A percentile compares a stretch with the other conserved stretches of the same genome.
Evolutionary conservation across 257 asterid genomes (phyloP).

Genomic region (Petrea volubilis): DNA sequence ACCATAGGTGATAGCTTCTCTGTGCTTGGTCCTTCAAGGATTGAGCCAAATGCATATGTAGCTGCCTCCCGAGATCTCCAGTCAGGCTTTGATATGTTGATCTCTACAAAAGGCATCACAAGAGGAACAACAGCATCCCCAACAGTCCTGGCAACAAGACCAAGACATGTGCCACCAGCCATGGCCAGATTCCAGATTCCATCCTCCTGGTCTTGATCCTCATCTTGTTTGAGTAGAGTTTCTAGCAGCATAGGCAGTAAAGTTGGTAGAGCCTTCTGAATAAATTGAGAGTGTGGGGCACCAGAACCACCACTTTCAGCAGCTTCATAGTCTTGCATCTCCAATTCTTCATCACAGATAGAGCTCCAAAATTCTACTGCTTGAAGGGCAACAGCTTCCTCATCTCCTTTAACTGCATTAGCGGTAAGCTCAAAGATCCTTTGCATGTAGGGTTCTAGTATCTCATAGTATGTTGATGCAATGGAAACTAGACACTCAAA

Average conservation of each 20-base stretch:
- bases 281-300: conserved; percentile 63
- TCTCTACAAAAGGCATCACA: conserved; percentile 80
- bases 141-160: conserved; percentile 79
- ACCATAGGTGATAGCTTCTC: conserved; percentile 82
- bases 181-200: conserved; percentile 85
- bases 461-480: conserved; percentile 74
- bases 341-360: conserved; percentile 86
- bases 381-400: conserved; percentile 84
- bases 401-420: conserved; percentile 77
- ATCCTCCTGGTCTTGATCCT: conserved; percentile 85
- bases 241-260: conserved; percentile 84
- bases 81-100: conserved; percentile 65
- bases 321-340: conserved; percentile 66
- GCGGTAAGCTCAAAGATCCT: conserved; percentile 73
- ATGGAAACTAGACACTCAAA: conserved; percentile 87
- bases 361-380: conserved; percentile 94
- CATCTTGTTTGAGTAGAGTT: conserved; percentile 83
- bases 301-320: conserved; percentile 57
- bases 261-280: conserved; percentile 70
- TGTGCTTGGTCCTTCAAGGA: conserved; percentile 86
- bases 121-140: conserved; percentile 74
- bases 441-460: conserved; percentile 81
- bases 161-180: conserved; percentile 91
- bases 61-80: conserved; percentile 92
- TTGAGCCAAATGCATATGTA: conserved; percentile 86